Evolutionary conservation across 2,329 filamentous ascomycete species (phyloP).

Genomic region (Celoporthe dispersa): DNA sequence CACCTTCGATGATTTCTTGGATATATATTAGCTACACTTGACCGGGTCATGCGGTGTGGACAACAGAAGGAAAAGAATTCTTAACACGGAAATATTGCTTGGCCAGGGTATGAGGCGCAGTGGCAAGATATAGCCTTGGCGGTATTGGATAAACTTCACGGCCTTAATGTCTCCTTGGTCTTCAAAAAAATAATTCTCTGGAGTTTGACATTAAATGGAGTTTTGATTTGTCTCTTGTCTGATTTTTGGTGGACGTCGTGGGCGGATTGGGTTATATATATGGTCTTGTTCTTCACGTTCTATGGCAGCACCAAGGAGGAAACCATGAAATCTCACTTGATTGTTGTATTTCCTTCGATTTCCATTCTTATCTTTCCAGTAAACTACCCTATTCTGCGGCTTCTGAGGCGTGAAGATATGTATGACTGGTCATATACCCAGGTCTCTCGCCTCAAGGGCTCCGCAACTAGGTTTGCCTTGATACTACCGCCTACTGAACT

Average conservation of each 20-base stretch:
- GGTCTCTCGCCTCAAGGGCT: not conserved
- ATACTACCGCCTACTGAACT: not conserved
- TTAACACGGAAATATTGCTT: slow-evolving; percentile 2
- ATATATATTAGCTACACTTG: slow-evolving; percentile 17
- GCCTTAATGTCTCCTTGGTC: not conserved
- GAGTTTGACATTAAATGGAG: not conserved
- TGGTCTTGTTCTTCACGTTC: not conserved
- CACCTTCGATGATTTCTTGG: slow-evolving; percentile 8
- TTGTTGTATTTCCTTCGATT: not conserved
- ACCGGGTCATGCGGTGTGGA: not conserved
- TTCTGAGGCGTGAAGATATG: not conserved
- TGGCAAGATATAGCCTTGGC: not conserved
- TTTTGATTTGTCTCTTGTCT: not conserved
- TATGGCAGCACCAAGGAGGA: not conserved
- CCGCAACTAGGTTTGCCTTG: not conserved
- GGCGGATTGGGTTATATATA: not conserved
- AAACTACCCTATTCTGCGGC: not conserved
- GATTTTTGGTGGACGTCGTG: not conserved
- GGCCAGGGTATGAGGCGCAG: slow-evolving; percentile 5
- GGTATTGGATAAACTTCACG: slow-evolving; percentile 5
- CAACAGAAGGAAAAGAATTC: slow-evolving; percentile 3
- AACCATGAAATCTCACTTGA: not conserved
- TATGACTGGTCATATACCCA: not conserved
- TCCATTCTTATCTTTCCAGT: not conserved
- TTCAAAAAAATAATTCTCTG: not conserved